A percentile compares a stretch with the other conserved stretches of the same genome.
Evolutionary conservation across 257 asterid genomes (phyloP).

Genomic region (Solanum medicagineum): DNA sequence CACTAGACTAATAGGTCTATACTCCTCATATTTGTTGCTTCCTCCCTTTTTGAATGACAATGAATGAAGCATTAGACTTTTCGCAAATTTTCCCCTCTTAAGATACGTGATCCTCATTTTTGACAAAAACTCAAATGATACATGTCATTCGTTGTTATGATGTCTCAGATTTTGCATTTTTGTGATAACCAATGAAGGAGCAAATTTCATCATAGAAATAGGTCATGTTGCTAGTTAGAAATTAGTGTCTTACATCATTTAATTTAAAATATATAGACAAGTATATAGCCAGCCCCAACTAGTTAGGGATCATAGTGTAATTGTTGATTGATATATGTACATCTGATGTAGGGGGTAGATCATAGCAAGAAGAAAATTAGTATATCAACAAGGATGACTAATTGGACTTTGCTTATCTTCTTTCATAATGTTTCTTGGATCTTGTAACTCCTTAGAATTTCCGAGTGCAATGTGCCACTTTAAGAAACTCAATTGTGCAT

Average conservation of each 20-base stretch:
- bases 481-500: neutral
- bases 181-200: neutral
- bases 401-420: neutral
- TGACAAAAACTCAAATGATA: neutral
- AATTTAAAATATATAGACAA: neutral
- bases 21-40: neutral
- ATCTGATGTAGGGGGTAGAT: neutral
- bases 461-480: neutral
- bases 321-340: neutral
- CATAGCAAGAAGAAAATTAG: neutral
- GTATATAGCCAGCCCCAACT: neutral
- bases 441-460: neutral
- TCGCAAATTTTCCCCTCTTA: no score
- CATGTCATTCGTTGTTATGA: neutral
- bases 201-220: neutral
- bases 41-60: neutral
- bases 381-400: neutral
- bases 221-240: neutral
- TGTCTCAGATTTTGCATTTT: neutral
- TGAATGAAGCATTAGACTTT: neutral
- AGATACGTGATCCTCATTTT: neutral
- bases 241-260: neutral
- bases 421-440: neutral
- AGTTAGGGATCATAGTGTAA: neutral
- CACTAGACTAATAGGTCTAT: neutral